Evolutionary conservation across 2,329 filamentous ascomycete species (phyloP).

Genomic region (Cadophora gregata): DNA sequence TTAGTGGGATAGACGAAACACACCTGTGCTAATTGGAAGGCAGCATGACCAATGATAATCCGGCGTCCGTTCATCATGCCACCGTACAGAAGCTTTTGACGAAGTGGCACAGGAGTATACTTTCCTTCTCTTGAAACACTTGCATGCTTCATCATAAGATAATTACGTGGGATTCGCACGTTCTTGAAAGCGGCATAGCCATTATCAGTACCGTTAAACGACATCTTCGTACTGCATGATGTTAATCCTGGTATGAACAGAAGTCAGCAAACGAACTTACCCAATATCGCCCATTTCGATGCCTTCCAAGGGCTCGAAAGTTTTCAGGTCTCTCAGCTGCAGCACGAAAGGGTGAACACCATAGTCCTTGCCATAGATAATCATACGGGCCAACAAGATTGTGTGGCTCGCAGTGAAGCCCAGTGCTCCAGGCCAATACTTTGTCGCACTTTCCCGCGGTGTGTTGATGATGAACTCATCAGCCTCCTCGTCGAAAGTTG

Average conservation of each 20-base stretch:
- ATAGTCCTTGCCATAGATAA: conserved; percentile 39
- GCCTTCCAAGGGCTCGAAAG: not conserved
- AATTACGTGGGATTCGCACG: conserved; percentile 44
- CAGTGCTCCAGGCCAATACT: conserved; percentile 44
- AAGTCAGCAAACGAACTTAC: not conserved
- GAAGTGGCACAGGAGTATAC: conserved; percentile 41
- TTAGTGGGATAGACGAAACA: not conserved
- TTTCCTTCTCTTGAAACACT: conserved; percentile 42
- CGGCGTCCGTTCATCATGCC: conserved; percentile 45
- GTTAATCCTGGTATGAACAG: not conserved
- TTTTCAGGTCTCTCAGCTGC: conserved; percentile 37
- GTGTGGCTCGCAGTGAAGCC: conserved; percentile 42
- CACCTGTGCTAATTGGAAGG: conserved; percentile 41
- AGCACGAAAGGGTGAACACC: conserved; percentile 44
- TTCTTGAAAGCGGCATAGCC: conserved; percentile 45
- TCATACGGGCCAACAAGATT: conserved; percentile 43
- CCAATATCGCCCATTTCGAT: not conserved
- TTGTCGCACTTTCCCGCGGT: conserved; percentile 40
- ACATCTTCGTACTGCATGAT: conserved; percentile 32
- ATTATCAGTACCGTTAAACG: conserved; percentile 44
- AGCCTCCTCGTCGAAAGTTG: conserved; percentile 40
- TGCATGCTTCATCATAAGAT: conserved; percentile 44
- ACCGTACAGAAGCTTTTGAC: conserved; percentile 45
- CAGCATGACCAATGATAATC: conserved; percentile 40
- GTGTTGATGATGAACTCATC: conserved; percentile 45